Base-by-base conservation (phyloP, 768 basidiomycete species). In the Psilocybe sp. region DNA sequence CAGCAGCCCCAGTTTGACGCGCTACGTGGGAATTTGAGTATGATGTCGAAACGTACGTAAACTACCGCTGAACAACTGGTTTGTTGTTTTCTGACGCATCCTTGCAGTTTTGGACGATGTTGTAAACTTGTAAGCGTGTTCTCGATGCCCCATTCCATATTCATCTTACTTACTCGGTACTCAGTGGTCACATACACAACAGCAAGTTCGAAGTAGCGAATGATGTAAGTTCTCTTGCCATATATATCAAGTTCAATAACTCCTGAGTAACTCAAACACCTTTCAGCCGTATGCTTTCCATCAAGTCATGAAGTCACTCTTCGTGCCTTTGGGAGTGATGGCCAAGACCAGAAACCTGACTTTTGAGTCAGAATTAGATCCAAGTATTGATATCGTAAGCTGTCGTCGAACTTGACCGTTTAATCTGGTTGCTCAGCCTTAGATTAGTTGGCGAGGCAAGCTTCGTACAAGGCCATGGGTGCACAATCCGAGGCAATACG, bases 1-100 rank as follows among this genome's bases (percentile, higher is more conserved):
- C 87, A 93, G 60, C 84, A 88, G 53, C 83, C 95, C 50, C 93
- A 97, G 71, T 93, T 94, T 61, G 84, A 83, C 59, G 94, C 90
- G 5, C 75, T 94, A 14, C 82, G 84, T 57, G 88, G 88, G 1
- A 88, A 85, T 59, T 68, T 94, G 44, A 84, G 81, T 49, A 90
- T 91, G 86, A 94, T 94, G 93, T 83, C 84, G 34, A 89, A 91
- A 75, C 87, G 87, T 79, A 35, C 34, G 71, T 28, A 3, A 28
- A 28, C 23, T 7, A 7, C 7, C 7, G 23, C 23, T 7, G 23
- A 28, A 28, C 3, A 28, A 28, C 4, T 7, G 23, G 23, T 28
- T 28, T 28, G 4, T 28, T 7, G 7, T 28, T 28, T 28, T 28
- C 23, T 28, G 23, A 7, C 23, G 3, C 23, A 28, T 28, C 31